Evolutionary conservation across 331 rosid species (phyloP).

Genomic region (Telfairia occidentalis): DNA sequence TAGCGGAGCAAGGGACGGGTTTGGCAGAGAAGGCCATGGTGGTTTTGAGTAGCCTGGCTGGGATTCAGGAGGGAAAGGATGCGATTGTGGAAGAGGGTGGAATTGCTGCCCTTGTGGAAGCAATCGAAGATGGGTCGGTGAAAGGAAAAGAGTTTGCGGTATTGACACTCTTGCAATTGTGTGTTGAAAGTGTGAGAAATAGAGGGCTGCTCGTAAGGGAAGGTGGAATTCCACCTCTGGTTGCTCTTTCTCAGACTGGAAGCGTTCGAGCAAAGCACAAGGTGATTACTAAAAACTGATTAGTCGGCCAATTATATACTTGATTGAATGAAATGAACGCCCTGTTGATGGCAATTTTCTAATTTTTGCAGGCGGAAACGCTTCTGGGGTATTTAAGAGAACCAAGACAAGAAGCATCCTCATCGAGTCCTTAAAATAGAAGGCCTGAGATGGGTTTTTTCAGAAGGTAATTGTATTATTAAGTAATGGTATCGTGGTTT

Average conservation of each 20-base stretch:
- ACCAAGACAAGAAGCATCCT: conserved; percentile 80
- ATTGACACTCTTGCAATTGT: conserved; percentile 55
- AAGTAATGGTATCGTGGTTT: conserved; percentile 28
- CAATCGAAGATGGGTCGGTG: conserved; percentile 70
- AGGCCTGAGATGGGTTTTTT: conserved; percentile 18
- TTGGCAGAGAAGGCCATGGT: conserved; percentile 84
- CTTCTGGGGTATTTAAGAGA: conserved; percentile 91
- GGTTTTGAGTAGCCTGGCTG: conserved; percentile 57
- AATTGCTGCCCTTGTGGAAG: conserved; percentile 71
- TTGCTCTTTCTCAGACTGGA: conserved; percentile 73
- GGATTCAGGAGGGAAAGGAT: conserved; percentile 49
- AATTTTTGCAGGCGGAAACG: conserved; percentile 74
- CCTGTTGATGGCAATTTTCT: conserved; percentile 6
- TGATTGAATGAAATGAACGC: background rate
- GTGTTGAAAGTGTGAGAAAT: conserved; percentile 51
- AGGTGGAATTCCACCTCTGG: conserved; percentile 82
- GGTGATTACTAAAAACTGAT: conserved; percentile 22
- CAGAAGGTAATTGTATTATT: conserved; percentile 42
- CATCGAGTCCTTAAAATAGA: conserved; percentile 43
- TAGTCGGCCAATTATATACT: background rate
- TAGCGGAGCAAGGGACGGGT: conserved; percentile 64
- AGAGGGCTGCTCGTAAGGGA: conserved; percentile 82
- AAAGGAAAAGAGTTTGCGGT: conserved; percentile 87
- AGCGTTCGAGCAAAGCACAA: conserved; percentile 73
- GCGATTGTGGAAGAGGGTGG: conserved; percentile 78